phyloP scores from a whole-genome alignment of 345 rosid genomes.

The Triadica sebifera region DNA sequence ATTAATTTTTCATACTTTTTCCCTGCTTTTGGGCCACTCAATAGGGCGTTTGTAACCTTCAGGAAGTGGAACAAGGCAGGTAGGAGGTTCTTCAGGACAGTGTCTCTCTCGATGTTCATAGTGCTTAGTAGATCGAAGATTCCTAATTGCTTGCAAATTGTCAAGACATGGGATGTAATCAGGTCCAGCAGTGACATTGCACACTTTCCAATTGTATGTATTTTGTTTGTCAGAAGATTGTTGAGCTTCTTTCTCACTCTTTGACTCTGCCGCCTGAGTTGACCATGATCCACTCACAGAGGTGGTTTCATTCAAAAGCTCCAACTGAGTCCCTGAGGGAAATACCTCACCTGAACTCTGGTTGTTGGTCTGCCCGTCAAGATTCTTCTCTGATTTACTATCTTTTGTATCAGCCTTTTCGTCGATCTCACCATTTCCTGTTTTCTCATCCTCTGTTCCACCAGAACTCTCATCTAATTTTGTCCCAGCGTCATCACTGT shows the following conservation, averaged over 20 bases:
- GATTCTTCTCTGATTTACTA: conserved; percentile 41
- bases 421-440: conserved; percentile 42
- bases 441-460: conserved; percentile 35
- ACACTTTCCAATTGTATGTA: conserved; percentile 67
- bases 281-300: conserved; percentile 71
- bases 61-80: conserved; percentile 87
- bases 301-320: conserved; percentile 70
- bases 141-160: conserved; percentile 73
- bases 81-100: conserved; percentile 81
- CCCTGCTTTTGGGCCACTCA: conserved; percentile 95
- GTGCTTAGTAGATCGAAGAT: conserved; percentile 71
- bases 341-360: conserved; percentile 50
- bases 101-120: conserved; percentile 98
- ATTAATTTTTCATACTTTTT: conserved; percentile 51
- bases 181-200: conserved; percentile 85
- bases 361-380: conserved; percentile 45
- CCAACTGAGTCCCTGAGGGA: conserved; percentile 82
- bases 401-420: conserved; percentile 44
- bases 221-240: conserved; percentile 41
- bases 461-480: conserved; percentile 32
- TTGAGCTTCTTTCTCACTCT: conserved; percentile 76
- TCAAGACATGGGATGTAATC: conserved; percentile 98
- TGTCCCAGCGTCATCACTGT: conserved; percentile 36
- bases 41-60: conserved; percentile 75
- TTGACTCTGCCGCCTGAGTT: conserved; percentile 90